A percentile compares a stretch with the other conserved stretches of the same genome.
These are phyloP conservation scores for Scalesia atractyloides DNA, from an alignment of 129 eudicot genomes.

Conservation along the genomic window DNA sequence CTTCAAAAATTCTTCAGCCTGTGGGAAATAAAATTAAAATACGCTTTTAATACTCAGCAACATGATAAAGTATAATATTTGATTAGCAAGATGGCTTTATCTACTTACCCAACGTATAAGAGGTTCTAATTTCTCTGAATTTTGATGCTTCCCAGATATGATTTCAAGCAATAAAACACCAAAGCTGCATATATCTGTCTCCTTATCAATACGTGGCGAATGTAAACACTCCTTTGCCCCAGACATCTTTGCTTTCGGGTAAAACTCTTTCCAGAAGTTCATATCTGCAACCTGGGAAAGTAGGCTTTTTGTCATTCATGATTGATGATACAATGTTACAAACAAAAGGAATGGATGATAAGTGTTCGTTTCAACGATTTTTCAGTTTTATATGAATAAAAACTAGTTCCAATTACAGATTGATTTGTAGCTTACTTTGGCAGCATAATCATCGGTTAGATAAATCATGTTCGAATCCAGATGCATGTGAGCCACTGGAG, in stretches of 20 bases:
- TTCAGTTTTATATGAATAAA: neutral
- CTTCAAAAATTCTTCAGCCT: conserved; percentile 57
- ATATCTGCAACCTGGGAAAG: conserved; percentile 58
- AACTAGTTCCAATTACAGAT: neutral
- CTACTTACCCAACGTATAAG: conserved; percentile 58
- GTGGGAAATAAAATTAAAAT: neutral
- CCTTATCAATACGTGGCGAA: conserved; percentile 40
- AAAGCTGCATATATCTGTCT: conserved; percentile 58
- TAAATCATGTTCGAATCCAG: conserved; percentile 46
- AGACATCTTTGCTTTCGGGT: conserved; percentile 34
- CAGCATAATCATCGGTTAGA: conserved; percentile 87
- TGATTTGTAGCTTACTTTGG: conserved; percentile 61
- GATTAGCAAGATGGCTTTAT: neutral
- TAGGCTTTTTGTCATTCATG: neutral
- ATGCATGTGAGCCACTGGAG: conserved; percentile 49
- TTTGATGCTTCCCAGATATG: conserved; percentile 58
- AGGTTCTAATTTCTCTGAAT: conserved; percentile 48
- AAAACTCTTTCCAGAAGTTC: conserved; percentile 55
- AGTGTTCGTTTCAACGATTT: neutral
- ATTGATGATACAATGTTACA: neutral
- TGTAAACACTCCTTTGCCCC: conserved; percentile 36
- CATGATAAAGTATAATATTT: neutral
- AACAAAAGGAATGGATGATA: neutral
- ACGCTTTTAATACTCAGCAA: neutral
- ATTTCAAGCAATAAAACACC: conserved; percentile 78